Evolutionary conservation across 768 basidiomycete species (phyloP), one percentile per base, ranked within the genome.

Genomic region (Arthromyces matolae): DNA sequence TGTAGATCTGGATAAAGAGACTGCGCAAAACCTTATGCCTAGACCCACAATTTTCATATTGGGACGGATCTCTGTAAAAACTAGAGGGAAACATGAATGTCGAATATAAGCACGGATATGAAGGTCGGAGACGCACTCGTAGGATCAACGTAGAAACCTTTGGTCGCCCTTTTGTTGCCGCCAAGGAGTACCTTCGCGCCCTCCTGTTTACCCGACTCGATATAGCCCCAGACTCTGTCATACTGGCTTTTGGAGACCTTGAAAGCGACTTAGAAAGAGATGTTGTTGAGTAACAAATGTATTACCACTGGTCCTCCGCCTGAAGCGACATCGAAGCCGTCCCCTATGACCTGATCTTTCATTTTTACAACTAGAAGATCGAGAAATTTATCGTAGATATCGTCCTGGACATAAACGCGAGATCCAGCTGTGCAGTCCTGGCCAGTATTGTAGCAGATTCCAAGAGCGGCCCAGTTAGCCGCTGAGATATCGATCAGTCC

Each of bases 371-470:
- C 77, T 32, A 93, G 68, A 44, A 84, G 54, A 23, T 73, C 64
- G 24, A 94, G 59, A 64, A 96, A 94, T 62, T 82, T 84, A 63
- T 96, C 90, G 62, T 96, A 89, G 42, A 94, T 75, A 19, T 78
- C 76, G 44, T 93, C 86, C 61, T 97, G 93, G 18, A 92, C 91
- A 61, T 89, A 93, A 29, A 93, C 70, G 12, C 94, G 80, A 27
- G 92, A 94, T 32, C 94, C 92, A 19, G 93, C 93, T 3, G 89
- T 91, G 65, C 94, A 96, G 61, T 92, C 89, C 66, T 95, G 90
- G n/a, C 91, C 90, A 28, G 86, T 82, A 58, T 91, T 91, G 68
- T 89, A 93, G 57, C 85, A 83, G 47, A 93, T 86, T 18, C 93
- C 92, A 19, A 93, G 73, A 7, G 84, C 86, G 18, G 83, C 81